Conservation (phyloP, 768 basidiomycete species). For the Tubosaeta sp. region DNA sequence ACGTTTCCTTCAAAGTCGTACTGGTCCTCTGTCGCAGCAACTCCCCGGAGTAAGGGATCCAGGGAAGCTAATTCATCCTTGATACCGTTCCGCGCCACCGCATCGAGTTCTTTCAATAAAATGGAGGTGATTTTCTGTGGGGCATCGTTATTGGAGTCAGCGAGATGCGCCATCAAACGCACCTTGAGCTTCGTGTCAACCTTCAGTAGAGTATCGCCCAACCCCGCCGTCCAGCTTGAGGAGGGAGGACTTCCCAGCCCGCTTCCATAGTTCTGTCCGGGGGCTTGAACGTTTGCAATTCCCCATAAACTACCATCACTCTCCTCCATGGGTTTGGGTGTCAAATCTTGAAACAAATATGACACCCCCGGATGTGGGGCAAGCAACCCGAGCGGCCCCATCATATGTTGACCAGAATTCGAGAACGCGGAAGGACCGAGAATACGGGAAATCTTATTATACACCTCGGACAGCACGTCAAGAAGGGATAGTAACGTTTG, state of each 20-base stretch:
- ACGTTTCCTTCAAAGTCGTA: constrained; percentile 43
- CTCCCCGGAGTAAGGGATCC: constrained; percentile 70
- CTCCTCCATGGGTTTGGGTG: constrained; percentile 36
- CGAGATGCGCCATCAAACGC: constrained; percentile 16
- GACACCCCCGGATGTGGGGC: constrained; percentile 81
- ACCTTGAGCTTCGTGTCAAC: constrained; percentile 86
- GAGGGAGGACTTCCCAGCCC: constrained; percentile 48
- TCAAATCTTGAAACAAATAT: constrained; percentile 56
- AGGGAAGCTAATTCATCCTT: constrained; percentile 79
- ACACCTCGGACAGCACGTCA: constrained; percentile 85
- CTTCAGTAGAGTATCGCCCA: constrained; percentile 75
- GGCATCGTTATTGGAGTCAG: background rate
- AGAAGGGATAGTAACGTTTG: constrained; percentile 85
- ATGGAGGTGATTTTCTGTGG: constrained; percentile 79
- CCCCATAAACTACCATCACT: constrained; percentile 64
- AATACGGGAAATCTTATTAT: constrained; percentile 80
- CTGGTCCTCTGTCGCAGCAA: constrained; percentile 36
- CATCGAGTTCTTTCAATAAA: constrained; percentile 81
- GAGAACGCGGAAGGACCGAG: constrained; percentile 80
- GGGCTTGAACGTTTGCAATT: constrained; percentile 52
- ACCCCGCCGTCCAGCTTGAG: constrained; percentile 53
- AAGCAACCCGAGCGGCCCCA: constrained; percentile 66
- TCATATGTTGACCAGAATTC: constrained; percentile 68
- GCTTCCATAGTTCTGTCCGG: constrained; percentile 28
- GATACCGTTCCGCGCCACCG: constrained; percentile 74